Evolutionary conservation across 208 protist genomes (phyloP).

Genomic region (Crithidia acanthocephali): DNA sequence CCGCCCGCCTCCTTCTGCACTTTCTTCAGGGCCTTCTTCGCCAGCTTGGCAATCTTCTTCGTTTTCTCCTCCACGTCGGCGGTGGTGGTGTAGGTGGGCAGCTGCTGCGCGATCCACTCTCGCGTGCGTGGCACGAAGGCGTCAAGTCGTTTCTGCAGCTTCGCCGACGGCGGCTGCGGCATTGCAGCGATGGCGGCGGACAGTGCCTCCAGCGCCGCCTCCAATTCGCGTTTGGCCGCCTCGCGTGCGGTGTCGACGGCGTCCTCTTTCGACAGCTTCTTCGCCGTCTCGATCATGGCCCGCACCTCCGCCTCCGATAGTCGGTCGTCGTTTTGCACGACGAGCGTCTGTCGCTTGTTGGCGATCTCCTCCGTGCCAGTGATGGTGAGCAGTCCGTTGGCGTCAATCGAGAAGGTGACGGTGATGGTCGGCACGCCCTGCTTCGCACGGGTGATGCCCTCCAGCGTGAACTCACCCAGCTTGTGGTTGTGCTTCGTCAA

Average conservation of each 20-base stretch:
- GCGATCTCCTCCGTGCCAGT: slow-evolving; percentile 96
- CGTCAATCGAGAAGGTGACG: slow-evolving; percentile 98
- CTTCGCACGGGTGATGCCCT: slow-evolving; percentile 96
- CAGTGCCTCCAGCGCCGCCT: slow-evolving; percentile 42
- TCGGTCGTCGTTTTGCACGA: slow-evolving; percentile 88
- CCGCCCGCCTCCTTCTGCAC: slow-evolving; percentile 20
- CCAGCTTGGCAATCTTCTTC: slow-evolving; percentile 54
- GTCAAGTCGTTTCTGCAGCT: slow-evolving; percentile 61
- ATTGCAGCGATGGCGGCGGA: slow-evolving; percentile 40
- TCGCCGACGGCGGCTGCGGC: slow-evolving; percentile 41
- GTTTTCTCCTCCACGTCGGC: slow-evolving; percentile 54
- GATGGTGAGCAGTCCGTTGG: slow-evolving; percentile 98
- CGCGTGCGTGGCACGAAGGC: slow-evolving; percentile 54
- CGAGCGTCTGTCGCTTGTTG: slow-evolving; percentile 91
- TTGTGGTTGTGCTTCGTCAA: slow-evolving; percentile 99
- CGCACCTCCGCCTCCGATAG: slow-evolving; percentile 69
- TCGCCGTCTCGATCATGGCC: slow-evolving; percentile 62
- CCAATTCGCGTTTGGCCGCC: slow-evolving; percentile 35
- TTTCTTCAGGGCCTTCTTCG: slow-evolving; percentile 28
- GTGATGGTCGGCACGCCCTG: slow-evolving; percentile 98
- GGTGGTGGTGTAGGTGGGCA: slow-evolving; percentile 52
- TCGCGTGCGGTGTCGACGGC: slow-evolving; percentile 34
- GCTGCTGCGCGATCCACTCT: slow-evolving; percentile 58
- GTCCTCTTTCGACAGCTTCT: slow-evolving; percentile 50
- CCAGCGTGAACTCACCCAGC: slow-evolving; percentile 93